Evolutionary conservation across 805 yeast species (phyloP), one percentile per base, ranked within the genome.

Genomic region (Metschnikowia koreensis): DNA sequence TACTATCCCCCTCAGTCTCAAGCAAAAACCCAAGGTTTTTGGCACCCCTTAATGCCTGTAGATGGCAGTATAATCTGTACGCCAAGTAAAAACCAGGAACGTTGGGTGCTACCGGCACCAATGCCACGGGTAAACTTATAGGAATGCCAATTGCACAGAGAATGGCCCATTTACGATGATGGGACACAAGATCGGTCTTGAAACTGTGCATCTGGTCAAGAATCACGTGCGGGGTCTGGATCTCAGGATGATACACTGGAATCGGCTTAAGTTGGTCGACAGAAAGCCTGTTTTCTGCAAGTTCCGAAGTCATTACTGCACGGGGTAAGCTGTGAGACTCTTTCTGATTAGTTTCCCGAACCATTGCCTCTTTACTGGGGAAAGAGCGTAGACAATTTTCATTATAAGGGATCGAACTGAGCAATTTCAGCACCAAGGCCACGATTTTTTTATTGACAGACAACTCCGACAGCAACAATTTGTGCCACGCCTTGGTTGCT

Each of bases 51-150:
- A 79, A 73, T 0, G 97, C 97, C 60, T 86, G 87, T 64, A 84
- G 77, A 66, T 93, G 89, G 65, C 97, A 89, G 70, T 90, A 92
- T 16, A 87, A 76, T 54, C 98, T 76, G 65, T 87, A 92, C 2
- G 87, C 76, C 41, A 92, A 68, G 62, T 90, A 93, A 63, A 93
- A 87, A 0, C 97, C 97, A 0, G 98, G 98, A 17, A 92, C 81
- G 61, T 92, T 92, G 17, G 98, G 98, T 3, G 91, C 66, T n/a
- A 92, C 75, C 0, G 98, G 98, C 0, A 93, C 63, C 41, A 90
- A 60, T 0, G 89, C 91, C 41, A 92, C 66, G 1, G 98, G 98
- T 2, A 89, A 59, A 0, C 96, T 83, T 42, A 92, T 56, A 1
- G 97, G 97, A 3, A 93, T 67, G 3, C 83, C 83, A 13, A 84